Conservation (phyloP, 2,329 filamentous ascomycete genomes). For the Fusarium tuaranense region DNA sequence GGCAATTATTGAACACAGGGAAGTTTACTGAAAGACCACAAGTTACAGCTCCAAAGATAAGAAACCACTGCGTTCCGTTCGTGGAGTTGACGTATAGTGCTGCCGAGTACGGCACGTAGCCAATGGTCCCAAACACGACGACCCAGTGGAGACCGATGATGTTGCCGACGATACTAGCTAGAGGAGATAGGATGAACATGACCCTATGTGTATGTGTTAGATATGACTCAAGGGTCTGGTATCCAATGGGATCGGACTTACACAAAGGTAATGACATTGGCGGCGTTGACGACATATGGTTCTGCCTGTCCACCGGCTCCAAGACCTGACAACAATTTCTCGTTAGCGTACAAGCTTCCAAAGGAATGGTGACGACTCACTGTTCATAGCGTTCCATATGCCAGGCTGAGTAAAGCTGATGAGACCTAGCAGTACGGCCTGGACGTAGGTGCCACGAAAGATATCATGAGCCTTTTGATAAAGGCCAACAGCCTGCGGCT, state of each 20-base stretch:
- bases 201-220: not conserved
- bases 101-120: conserved; percentile 3
- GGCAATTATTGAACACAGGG: not conserved
- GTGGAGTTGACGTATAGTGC: not conserved
- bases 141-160: conserved; percentile 2
- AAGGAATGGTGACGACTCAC: not conserved
- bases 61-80: not conserved
- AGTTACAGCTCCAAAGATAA: not conserved
- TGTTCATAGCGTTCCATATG: not conserved
- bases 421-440: not conserved
- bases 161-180: not conserved
- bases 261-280: not conserved
- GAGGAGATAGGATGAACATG: not conserved
- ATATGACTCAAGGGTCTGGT: not conserved
- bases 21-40: not conserved
- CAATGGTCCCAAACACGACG: conserved; percentile 4
- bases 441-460: not conserved
- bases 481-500: not conserved
- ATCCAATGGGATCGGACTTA: not conserved
- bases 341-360: no score
- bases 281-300: not conserved
- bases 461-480: not conserved
- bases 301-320: not conserved
- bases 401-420: not conserved
- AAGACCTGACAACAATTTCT: not conserved